phyloP scores from a whole-genome alignment of 768 basidiomycete genomes.

The Amanita exitialis region DNA sequence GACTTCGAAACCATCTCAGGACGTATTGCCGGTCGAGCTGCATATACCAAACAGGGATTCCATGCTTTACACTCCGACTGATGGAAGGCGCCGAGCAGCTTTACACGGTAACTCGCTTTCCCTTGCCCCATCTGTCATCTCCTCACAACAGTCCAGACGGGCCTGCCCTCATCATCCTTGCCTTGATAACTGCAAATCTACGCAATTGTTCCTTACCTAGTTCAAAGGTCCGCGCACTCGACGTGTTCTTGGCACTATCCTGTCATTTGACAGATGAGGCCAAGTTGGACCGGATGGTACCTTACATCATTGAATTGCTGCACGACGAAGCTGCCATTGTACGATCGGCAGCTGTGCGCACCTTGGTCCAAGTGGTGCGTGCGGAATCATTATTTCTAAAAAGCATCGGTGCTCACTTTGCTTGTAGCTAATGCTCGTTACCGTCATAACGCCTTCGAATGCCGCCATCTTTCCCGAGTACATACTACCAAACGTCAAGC shows the following conservation, averaged over 20 bases:
- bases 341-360: slow-evolving; percentile 67
- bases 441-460: slow-evolving; percentile 75
- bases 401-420: not conserved
- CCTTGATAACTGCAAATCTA: slow-evolving; percentile 80
- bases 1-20: slow-evolving; percentile 50
- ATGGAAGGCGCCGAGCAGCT: slow-evolving; percentile 42
- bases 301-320: slow-evolving; percentile 82
- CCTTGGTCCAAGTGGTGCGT: slow-evolving; percentile 76
- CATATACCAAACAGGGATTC: slow-evolving; percentile 66
- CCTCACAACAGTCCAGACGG: slow-evolving; percentile 45
- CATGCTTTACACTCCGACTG: slow-evolving; percentile 32
- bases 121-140: not conserved
- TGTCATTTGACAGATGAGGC: slow-evolving; percentile 88
- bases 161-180: slow-evolving; percentile 79
- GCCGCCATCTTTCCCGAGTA: slow-evolving; percentile 87
- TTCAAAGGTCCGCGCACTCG: slow-evolving; percentile 77
- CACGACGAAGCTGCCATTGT: slow-evolving; percentile 82
- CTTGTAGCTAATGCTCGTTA: slow-evolving; percentile 40
- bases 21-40: slow-evolving; percentile 69
- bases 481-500: slow-evolving; percentile 82
- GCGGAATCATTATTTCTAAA: not conserved
- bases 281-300: slow-evolving; percentile 87
- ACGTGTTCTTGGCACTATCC: slow-evolving; percentile 76
- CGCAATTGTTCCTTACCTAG: slow-evolving; percentile 81
- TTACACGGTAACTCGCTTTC: slow-evolving; percentile 41